Base-by-base conservation (phyloP, 192 early-diverging fungal genomes). In the Entomortierella chlamydospora region DNA sequence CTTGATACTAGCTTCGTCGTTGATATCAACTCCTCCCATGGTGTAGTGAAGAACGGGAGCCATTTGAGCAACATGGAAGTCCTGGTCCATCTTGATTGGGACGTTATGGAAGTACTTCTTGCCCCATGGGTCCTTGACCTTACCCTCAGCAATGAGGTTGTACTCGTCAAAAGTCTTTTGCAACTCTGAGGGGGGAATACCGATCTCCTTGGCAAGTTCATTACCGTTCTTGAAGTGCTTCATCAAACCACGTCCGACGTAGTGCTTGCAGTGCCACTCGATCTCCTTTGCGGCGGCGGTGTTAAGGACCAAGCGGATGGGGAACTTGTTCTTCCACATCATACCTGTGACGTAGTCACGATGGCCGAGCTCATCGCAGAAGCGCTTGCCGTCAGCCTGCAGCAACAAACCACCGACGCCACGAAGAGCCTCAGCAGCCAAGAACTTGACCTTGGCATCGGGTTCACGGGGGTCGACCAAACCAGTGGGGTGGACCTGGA, bases 401-500 rank as follows among this genome's bases (percentile, higher is more conserved):
- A 98, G 73, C 50, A 98, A 82, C 7, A 98, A 68, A 81, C 95
- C 97, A 76, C 96, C 97, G 57, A 90, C 91, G 78, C 97, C 97
- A 80, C 97, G 94, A 61, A 98, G 91, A 12, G 97, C 96, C 83
- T 98, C 97, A 23, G 97, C 96, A 43, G 97, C 97, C 73, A 98
- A 84, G 82, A 98, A 95, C 90, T 96, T 96, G 79, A 95, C 93
- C 70, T 95, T 93, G 59, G 93, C 93, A 70, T 93, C 87, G 18
- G 95, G 95, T 41, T 96, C 94, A n/a, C 87, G 88, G 49, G 92
- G 91, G 70, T 95, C 93, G 39, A 98, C 95, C 61, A 97, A 86
- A 70, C 97, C 97, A 31, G 97, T 98, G n/a, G 97, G 97, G 73
- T 98, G 95, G 37, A 98, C 95, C 84, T 98, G 97, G 56, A 98